Base-by-base conservation (phyloP, 2,329 filamentous ascomycete genomes). In the Sclerotinia glacialis region DNA sequence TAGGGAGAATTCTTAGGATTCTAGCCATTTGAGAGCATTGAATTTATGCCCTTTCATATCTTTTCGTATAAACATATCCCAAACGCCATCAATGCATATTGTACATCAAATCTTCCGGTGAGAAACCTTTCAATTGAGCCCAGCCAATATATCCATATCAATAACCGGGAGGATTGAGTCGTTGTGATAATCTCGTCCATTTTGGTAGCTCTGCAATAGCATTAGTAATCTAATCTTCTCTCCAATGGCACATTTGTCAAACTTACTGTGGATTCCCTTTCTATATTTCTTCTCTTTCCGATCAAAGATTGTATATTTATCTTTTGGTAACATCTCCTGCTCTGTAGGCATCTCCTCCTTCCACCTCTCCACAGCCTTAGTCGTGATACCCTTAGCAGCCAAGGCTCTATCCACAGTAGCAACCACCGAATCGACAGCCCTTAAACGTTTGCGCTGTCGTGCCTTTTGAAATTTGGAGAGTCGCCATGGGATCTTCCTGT, bases 261-360 rank as follows among this genome's bases (percentile, higher is more conserved):
- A 69, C 92, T 74, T 85, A 97, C 93, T 98, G 81, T 98, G 94
- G 78, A 99, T 93, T 66, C 93, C 92, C 86, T 99, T 99, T 77
- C 95, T 85, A 79, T 98, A 99, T 74, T 86, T 89, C 87, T 93
- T 96, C 78, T 91, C 93, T 80, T 98, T 97, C 74, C 93, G 89
- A 79, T 97, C 94, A 79, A 98, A 99, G 75, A 99, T 90, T 37
- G 92, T 97, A 81, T 99, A 99, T 81, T 99, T 99, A 81, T 99
- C 95, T 79, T 87, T 90, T 56, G 95, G 90, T 78, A 96, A 78
- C 95, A 99, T 99, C 83, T 98, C 93, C 75, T 87, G 85, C 83
- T 99, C 95, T 34, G 87, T 90, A 28, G 95, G 95, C 95, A 99
- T 99, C 80, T 97, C 92, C 47, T 85, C 84, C 83, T 95, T 97